These are phyloP conservation scores for Allomyces arbusculus DNA, from an alignment of 192 early-diverging fungal genomes.

Conservation along the genomic window DNA sequence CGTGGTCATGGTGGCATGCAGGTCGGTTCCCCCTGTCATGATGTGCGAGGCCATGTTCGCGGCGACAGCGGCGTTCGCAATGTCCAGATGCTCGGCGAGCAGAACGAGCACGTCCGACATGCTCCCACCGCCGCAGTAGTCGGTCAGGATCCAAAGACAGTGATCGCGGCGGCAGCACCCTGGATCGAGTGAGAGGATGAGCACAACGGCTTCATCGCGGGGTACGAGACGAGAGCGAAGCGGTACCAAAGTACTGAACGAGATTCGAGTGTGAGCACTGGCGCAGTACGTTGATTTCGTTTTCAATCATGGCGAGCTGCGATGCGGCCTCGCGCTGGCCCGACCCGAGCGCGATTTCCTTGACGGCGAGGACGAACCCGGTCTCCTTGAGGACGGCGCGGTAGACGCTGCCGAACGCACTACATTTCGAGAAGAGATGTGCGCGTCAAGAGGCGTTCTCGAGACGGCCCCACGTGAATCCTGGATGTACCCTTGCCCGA, in stretches of 20 bases:
- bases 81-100: not conserved
- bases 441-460: too few species aligned
- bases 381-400: constrained; percentile 16
- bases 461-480: not conserved
- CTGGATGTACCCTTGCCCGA: constrained; percentile 17
- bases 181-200: not conserved
- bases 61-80: too few species aligned
- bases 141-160: constrained; percentile 16
- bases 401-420: constrained; percentile 19
- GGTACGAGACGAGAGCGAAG: too few species aligned
- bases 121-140: constrained; percentile 23
- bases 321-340: constrained; percentile 3
- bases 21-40: too few species aligned
- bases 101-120: constrained; percentile 18
- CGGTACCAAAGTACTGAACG: constrained; percentile 21
- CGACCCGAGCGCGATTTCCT: constrained; percentile 13
- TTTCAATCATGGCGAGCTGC: constrained; percentile 8
- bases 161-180: not conserved
- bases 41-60: too few species aligned
- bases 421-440: too few species aligned
- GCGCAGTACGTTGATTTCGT: constrained; percentile 21
- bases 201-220: too few species aligned
- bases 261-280: constrained; percentile 18
- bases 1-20: too few species aligned
- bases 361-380: constrained; percentile 21